Conservation (phyloP, 192 early-diverging fungal species). For the Coemansia reversa region DNA sequence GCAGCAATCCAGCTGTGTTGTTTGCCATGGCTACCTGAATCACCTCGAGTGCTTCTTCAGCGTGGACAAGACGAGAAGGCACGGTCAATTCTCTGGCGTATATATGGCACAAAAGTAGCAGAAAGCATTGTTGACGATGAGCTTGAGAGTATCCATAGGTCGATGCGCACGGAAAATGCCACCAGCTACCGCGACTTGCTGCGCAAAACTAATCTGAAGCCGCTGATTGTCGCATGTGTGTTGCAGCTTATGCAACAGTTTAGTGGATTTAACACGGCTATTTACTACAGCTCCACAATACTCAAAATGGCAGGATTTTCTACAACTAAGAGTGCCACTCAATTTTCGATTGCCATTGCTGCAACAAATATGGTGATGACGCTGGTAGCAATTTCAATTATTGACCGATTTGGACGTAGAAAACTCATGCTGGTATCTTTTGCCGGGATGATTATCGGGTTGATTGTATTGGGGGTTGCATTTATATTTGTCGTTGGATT, state of each 20-base stretch:
- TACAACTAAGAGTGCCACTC: slow-evolving; percentile 51
- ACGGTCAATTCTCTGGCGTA: slow-evolving; percentile 39
- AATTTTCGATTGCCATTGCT: slow-evolving; percentile 55
- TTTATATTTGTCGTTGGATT: slow-evolving; percentile 54
- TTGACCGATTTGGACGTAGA: slow-evolving; percentile 80
- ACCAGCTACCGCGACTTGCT: slow-evolving; percentile 61
- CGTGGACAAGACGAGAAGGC: slow-evolving; percentile 58
- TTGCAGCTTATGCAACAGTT: slow-evolving; percentile 74
- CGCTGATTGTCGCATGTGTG: slow-evolving; percentile 61
- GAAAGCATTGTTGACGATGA: slow-evolving; percentile 52
- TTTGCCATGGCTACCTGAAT: slow-evolving; percentile 63
- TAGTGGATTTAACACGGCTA: slow-evolving; percentile 72
- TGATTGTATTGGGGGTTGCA: slow-evolving; percentile 44
- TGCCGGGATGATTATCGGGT: slow-evolving; percentile 44
- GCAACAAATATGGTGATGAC: slow-evolving; percentile 68
- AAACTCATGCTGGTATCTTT: slow-evolving; percentile 56
- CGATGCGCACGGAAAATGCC: slow-evolving; percentile 52
- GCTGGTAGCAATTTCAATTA: slow-evolving; percentile 77
- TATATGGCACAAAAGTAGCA: slow-evolving; percentile 45
- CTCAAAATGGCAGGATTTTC: slow-evolving; percentile 55
- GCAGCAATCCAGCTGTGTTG: slow-evolving; percentile 56
- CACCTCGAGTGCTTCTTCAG: slow-evolving; percentile 63
- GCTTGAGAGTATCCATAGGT: slow-evolving; percentile 56
- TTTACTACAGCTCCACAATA: slow-evolving; percentile 67
- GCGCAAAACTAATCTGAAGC: slow-evolving; percentile 53